Percentiles rank a stretch among this genome's conserved stretches.
Evolutionary conservation across 306 rosid species (phyloP).

Genomic region (Trifolium dubium): DNA sequence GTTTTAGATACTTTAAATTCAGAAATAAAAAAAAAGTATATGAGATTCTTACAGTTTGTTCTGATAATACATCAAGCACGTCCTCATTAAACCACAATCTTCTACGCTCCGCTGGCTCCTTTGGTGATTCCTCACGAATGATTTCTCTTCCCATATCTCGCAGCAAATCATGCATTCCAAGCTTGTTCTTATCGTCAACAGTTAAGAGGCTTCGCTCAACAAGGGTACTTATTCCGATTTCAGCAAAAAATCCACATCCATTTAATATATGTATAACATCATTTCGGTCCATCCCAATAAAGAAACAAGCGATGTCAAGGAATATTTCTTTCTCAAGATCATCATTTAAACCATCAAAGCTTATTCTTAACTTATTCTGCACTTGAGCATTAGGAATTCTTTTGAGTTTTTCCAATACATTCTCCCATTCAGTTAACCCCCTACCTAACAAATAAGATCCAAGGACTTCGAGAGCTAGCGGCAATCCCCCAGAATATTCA

Average conservation of each 20-base stretch:
- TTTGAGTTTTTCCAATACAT: neutral
- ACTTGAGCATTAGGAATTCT: neutral
- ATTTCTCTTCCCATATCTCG: conserved; percentile 31
- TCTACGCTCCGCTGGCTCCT: neutral
- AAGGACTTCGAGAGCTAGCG: neutral
- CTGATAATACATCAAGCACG: neutral
- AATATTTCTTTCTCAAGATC: neutral
- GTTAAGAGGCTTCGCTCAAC: neutral
- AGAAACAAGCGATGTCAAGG: neutral
- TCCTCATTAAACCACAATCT: neutral
- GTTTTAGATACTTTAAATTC: neutral
- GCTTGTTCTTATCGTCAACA: neutral
- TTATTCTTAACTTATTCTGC: neutral
- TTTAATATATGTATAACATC: neutral
- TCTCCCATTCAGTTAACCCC: neutral
- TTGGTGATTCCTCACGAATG: neutral
- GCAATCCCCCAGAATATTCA: neutral
- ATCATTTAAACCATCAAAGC: conserved; percentile 3
- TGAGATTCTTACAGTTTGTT: neutral
- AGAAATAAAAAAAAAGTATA: neutral
- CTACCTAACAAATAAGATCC: neutral
- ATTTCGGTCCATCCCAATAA: conserved; percentile 3
- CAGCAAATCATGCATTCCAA: conserved; percentile 9
- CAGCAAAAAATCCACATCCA: neutral
- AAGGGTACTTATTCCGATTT: neutral